Percentiles rank a stretch among this genome's conserved stretches.
phyloP scores from a whole-genome alignment of 1,284 basidiomycete species.

The Schizophyllum commune region DNA sequence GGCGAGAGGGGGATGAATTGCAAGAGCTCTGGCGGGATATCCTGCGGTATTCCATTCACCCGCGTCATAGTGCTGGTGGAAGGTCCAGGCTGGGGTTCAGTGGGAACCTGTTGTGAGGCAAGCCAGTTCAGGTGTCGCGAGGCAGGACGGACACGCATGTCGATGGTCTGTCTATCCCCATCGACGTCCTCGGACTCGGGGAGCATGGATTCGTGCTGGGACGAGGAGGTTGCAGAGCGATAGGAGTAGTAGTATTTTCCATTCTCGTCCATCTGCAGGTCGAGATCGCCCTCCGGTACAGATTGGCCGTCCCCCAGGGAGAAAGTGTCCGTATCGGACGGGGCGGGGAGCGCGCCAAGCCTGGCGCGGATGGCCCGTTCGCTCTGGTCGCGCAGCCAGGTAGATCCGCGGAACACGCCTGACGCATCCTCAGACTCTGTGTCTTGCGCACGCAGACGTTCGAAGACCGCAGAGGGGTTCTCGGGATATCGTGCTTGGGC shows the following conservation, averaged over 20 bases:
- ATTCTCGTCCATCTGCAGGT: conserved; percentile 53
- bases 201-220: conserved; percentile 40
- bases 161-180: conserved; percentile 16
- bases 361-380: conserved; percentile 50
- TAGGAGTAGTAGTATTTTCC: conserved; percentile 75
- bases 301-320: conserved; percentile 25
- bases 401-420: conserved; percentile 53
- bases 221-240: conserved; percentile 30
- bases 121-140: conserved; percentile 60
- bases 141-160: conserved; percentile 34
- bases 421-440: conserved; percentile 31
- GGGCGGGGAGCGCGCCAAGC: conserved; percentile 52
- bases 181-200: conserved; percentile 50
- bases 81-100: conserved; percentile 18
- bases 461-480: conserved; percentile 46
- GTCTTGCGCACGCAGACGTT: conserved; percentile 47
- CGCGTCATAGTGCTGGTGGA: conserved; percentile 18
- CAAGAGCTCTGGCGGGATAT: conserved; percentile 39
- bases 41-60: conserved; percentile 22
- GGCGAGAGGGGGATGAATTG: conserved; percentile 40
- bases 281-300: conserved; percentile 47
- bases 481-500: conserved; percentile 21
- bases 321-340: conserved; percentile 46
- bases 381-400: conserved; percentile 81
- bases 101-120: conserved; percentile 36